A percentile compares a stretch with the other conserved stretches of the same genome.
Evolutionary conservation across 768 basidiomycete species (phyloP).

Genomic region (Lentinula lateritia): DNA sequence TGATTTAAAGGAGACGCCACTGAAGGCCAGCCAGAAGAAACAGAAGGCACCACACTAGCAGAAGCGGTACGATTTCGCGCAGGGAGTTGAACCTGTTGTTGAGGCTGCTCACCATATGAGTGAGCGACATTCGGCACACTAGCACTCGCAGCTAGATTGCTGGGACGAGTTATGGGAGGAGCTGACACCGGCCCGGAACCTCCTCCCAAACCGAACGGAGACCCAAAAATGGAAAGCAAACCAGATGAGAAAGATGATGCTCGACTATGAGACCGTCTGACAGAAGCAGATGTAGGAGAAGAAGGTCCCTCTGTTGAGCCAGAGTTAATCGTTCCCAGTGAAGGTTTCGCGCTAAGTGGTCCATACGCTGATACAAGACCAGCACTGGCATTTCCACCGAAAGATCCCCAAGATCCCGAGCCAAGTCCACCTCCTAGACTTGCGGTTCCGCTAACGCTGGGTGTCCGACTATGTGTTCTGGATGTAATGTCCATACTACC

Average conservation of each 20-base stretch:
- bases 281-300: slow-evolving; percentile 18
- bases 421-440: background rate
- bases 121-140: background rate
- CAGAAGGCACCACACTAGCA: slow-evolving; percentile 9
- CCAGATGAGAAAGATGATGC: slow-evolving; percentile 49
- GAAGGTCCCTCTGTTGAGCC: slow-evolving; percentile 1
- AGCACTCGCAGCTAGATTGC: background rate
- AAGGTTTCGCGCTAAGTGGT: slow-evolving; percentile 11
- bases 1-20: slow-evolving; percentile 11
- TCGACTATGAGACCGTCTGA: slow-evolving; percentile 36
- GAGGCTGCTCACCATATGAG: slow-evolving; percentile 25
- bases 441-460: background rate
- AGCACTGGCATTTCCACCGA: background rate
- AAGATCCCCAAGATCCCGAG: slow-evolving; percentile 1
- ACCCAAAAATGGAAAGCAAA: slow-evolving; percentile 25
- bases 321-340: slow-evolving; percentile 1
- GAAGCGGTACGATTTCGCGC: slow-evolving; percentile 8
- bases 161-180: background rate
- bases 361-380: slow-evolving; percentile 9
- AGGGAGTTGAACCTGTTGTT: slow-evolving; percentile 17
- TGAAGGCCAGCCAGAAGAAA: slow-evolving; percentile 9
- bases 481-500: slow-evolving; percentile 70
- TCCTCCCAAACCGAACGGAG: background rate
- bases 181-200: background rate
- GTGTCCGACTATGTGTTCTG: slow-evolving; percentile 4